Conservation (phyloP, 495 filamentous ascomycete genomes). For the Neurospora hispaniola region DNA sequence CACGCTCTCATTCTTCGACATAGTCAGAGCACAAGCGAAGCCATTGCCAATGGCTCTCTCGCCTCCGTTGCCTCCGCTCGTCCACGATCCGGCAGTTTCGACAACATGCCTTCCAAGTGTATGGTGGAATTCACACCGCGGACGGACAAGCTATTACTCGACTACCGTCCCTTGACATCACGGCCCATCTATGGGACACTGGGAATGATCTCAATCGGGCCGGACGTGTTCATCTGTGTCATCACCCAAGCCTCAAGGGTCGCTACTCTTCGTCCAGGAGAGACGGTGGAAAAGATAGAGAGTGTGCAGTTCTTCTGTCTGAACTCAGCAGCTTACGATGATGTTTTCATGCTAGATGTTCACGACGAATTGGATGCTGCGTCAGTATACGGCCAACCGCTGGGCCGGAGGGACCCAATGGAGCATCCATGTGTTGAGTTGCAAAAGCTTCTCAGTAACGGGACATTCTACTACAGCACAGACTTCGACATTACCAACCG, state of each 20-base stretch:
- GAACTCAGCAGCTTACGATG: constrained; percentile 73
- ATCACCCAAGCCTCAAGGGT: constrained; percentile 67
- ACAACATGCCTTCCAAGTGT: constrained; percentile 46
- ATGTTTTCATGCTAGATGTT: constrained; percentile 48
- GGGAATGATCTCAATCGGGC: constrained; percentile 73
- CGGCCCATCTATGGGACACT: constrained; percentile 78
- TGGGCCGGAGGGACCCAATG: constrained; percentile 53
- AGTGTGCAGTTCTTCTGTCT: constrained; percentile 89
- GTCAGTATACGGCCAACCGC: constrained; percentile 45
- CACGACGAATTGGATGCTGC: constrained; percentile 40
- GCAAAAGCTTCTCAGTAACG: constrained; percentile 83
- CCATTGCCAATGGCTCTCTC: constrained; percentile 41
- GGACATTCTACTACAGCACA: constrained; percentile 96
- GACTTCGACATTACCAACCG: constrained; percentile 95
- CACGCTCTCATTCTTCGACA: constrained; percentile 78
- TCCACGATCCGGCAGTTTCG: constrained; percentile 23
- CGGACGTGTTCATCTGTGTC: constrained; percentile 89
- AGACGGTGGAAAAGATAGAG: constrained; percentile 78
- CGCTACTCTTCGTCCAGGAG: constrained; percentile 73
- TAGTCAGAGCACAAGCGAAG: constrained; percentile 45
- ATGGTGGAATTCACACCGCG: constrained; percentile 74
- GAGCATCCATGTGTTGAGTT: constrained; percentile 85
- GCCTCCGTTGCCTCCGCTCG: constrained; percentile 33
- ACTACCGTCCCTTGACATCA: constrained; percentile 62
- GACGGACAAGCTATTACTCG: constrained; percentile 54